phyloP scores from a whole-genome alignment of 192 early-diverging fungal species.

The Geranomyces variabilis region DNA sequence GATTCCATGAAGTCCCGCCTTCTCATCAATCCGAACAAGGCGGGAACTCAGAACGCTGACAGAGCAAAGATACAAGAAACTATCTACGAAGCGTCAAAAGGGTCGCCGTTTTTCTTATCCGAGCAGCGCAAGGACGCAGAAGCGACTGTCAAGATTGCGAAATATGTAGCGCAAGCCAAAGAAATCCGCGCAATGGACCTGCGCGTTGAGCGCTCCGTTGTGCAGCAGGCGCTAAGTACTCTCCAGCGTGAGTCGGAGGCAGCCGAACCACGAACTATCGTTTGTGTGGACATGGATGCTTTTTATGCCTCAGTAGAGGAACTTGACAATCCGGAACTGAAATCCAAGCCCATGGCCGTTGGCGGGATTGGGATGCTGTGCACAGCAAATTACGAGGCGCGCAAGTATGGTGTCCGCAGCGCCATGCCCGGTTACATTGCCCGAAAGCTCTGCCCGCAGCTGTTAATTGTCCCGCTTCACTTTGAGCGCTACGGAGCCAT shows the following conservation, averaged over 20 bases:
- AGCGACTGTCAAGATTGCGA: constrained; percentile 43
- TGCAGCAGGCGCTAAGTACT: constrained; percentile 44
- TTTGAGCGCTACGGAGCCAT: constrained; percentile 58
- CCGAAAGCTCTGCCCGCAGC: constrained; percentile 58
- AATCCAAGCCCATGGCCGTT: constrained; percentile 65
- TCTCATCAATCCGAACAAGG: constrained; percentile 44
- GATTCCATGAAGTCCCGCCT: constrained; percentile 14
- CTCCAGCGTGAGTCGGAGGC: constrained; percentile 50
- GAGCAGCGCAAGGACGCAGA: constrained; percentile 50
- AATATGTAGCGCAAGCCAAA: constrained; percentile 41
- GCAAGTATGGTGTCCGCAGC: constrained; percentile 66
- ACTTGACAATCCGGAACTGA: constrained; percentile 63
- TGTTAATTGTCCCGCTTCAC: constrained; percentile 52
- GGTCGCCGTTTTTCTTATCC: constrained; percentile 58
- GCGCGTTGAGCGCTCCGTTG: constrained; percentile 31
- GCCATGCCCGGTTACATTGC: constrained; percentile 72
- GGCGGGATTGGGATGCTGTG: constrained; percentile 58
- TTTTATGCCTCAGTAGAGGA: constrained; percentile 76
- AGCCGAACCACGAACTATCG: constrained; percentile 47
- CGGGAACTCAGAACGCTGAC: constrained; percentile 50
- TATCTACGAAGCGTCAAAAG: constrained; percentile 66
- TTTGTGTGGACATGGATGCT: constrained; percentile 71
- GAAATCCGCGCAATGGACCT: constrained; percentile 46
- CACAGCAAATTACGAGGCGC: constrained; percentile 69
- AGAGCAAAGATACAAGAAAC: constrained; percentile 56